Conservation (phyloP, 2,329 filamentous ascomycete species). For the Emergomyces pasteurianus region DNA sequence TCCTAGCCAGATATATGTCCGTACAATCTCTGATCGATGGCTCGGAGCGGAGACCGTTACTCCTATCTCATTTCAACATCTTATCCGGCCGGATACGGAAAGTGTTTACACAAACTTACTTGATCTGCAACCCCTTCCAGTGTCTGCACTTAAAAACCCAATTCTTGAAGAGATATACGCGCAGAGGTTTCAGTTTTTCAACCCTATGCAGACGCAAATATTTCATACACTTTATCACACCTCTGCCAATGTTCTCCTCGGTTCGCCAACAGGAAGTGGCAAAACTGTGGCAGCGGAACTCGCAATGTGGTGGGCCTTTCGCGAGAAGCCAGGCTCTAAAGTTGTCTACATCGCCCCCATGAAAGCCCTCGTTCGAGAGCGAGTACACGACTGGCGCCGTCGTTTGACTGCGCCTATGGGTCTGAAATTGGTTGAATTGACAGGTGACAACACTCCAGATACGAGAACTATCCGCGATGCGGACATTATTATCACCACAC, state of each 20-base stretch:
- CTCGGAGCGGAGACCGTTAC: slow-evolving; percentile 91
- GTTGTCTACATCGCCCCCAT: slow-evolving; percentile 98
- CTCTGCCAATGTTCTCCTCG: slow-evolving; percentile 77
- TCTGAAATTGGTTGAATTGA: slow-evolving; percentile 85
- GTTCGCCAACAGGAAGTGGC: slow-evolving; percentile 91
- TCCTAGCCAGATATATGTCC: slow-evolving; percentile 90
- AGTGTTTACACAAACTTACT: slow-evolving; percentile 93
- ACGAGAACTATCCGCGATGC: slow-evolving; percentile 90
- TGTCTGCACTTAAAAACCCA: slow-evolving; percentile 78
- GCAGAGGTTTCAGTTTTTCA: slow-evolving; percentile 88
- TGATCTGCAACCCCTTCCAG: slow-evolving; percentile 77
- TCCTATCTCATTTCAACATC: slow-evolving; percentile 91
- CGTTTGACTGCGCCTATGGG: slow-evolving; percentile 74
- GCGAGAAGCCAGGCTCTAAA: slow-evolving; percentile 86
- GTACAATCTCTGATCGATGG: slow-evolving; percentile 91
- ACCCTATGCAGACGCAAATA: slow-evolving; percentile 98
- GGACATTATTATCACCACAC: slow-evolving; percentile 95
- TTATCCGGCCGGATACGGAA: slow-evolving; percentile 94
- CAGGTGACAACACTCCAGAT: slow-evolving; percentile 95
- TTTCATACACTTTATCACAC: slow-evolving; percentile 96
- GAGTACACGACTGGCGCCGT: slow-evolving; percentile 87
- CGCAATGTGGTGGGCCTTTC: slow-evolving; percentile 99
- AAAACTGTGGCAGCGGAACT: slow-evolving; percentile 94
- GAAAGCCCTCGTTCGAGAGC: slow-evolving; percentile 94
- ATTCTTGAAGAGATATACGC: slow-evolving; percentile 78